Conservation (phyloP, 495 filamentous ascomycete species). For the Penicillium pulvis region DNA sequence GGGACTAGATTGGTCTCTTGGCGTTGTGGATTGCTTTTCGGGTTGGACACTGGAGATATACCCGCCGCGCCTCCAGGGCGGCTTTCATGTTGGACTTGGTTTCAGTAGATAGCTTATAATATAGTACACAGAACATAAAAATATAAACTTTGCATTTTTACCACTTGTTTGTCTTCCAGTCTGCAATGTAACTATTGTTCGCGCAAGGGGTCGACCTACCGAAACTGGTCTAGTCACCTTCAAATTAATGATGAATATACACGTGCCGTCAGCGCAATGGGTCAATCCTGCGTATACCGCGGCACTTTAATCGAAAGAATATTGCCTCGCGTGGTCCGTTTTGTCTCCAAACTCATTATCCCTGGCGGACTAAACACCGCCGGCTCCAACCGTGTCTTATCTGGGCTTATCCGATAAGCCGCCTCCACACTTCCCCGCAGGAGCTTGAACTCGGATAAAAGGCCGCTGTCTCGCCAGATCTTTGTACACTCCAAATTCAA, state of each 20-base stretch:
- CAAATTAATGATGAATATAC: not conserved
- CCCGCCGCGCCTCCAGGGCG: constrained; percentile 30
- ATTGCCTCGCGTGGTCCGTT: not conserved
- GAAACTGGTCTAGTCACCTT: not conserved
- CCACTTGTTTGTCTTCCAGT: not conserved
- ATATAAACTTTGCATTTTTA: not conserved
- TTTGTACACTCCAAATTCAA: constrained; percentile 11
- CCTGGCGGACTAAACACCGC: constrained; percentile 24
- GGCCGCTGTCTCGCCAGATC: constrained; percentile 10
- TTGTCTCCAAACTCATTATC: not conserved
- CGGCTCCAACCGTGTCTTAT: constrained; percentile 17
- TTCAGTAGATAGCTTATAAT: constrained; percentile 10
- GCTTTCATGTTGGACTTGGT: constrained; percentile 7
- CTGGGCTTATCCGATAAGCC: constrained; percentile 15
- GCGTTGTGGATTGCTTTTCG: not conserved
- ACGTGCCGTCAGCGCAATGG: not conserved
- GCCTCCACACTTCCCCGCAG: constrained; percentile 32
- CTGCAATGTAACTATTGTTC: not conserved
- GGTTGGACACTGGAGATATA: constrained; percentile 25
- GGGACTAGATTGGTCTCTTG: not conserved
- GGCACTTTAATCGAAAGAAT: not conserved
- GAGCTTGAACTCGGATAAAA: constrained; percentile 31
- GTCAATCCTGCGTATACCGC: not conserved
- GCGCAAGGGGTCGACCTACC: not conserved
- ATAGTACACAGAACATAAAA: constrained; percentile 1